Evolutionary conservation across 106 monocot genomes (phyloP), one percentile per base, ranked within the genome.

Genomic region (Dactylorhiza incarnata): DNA sequence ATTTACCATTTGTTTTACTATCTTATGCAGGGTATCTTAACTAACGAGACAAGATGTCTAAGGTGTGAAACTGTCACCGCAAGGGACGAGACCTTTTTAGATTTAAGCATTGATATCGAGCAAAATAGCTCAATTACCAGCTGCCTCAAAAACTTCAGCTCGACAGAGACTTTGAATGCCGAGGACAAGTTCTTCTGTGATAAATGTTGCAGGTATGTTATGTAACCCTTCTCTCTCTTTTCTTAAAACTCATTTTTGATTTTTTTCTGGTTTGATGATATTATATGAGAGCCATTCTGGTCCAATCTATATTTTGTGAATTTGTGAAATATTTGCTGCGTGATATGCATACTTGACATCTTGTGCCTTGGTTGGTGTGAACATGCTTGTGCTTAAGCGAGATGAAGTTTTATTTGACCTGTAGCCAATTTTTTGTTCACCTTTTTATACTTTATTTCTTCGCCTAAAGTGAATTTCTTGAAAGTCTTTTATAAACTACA

Each of bases 121-220:
- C 84, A 87, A 79, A 87, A 87, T 50, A 87, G 87, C 76, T 87
- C 87, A 9, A 81, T 87, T 6, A 87, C 87, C 44, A 87, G 87
- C 66, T 87, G 87, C 58, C 84, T 87, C 72, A 87, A 84, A 77
- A 87, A 84, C 76, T 87, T 87, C 67, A 87, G 87, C 49, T 87
- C 87, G 47, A 87, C 76, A 5, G 87, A 87, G 74, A 87, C 87
- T 29, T 82, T 87, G 59, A 87, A 87, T 77, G 87, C 84, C 22
- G 87, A 87, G 76, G 87, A 87, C 48, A 87, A 87, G 68, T 87
- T 87, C 68, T 87, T 87, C 76, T 87, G 87, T 65, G 87, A 87
- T 45, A 84, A 87, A 54, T 87, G 87, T 59, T 84, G 84, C 84
- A 87, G 87, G 87, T 87, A 67, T 14, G 68, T 45, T 68, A 13